A percentile compares a stretch with the other conserved stretches of the same genome.
These are phyloP conservation scores for Aspergillus saccharolyticus DNA, from an alignment of 495 filamentous ascomycete genomes.

Conservation along the genomic window DNA sequence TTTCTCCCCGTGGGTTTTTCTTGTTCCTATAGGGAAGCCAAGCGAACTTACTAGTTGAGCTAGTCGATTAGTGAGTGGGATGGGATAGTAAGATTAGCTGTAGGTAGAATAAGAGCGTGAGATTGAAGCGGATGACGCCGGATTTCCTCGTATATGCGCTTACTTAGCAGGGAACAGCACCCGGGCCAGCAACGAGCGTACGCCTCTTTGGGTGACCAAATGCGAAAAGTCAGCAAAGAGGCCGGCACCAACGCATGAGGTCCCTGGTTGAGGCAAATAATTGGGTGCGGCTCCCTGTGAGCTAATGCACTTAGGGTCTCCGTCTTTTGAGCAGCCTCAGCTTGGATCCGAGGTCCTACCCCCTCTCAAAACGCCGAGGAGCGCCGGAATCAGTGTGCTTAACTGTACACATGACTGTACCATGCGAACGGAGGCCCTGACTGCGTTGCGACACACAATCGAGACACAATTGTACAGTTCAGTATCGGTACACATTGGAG, in stretches of 20 bases:
- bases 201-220: not conserved
- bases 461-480: too few relatives aligned
- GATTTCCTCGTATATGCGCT: conserved; percentile 2
- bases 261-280: conserved; percentile 18
- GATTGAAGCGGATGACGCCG: conserved; percentile 1
- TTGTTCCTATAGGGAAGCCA: not conserved
- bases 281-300: conserved; percentile 22
- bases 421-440: too few relatives aligned
- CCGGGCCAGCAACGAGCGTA: not conserved
- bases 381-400: too few relatives aligned
- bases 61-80: not conserved
- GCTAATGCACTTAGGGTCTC: too few relatives aligned
- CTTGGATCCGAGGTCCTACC: too few relatives aligned
- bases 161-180: not conserved
- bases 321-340: too few relatives aligned
- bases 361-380: too few relatives aligned
- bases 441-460: too few relatives aligned
- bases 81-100: not conserved
- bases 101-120: not conserved
- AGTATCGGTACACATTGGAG: too few relatives aligned
- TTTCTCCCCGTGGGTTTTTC: too few relatives aligned
- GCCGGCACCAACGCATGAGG: conserved; percentile 11
- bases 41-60: not conserved
- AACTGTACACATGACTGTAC: too few relatives aligned
- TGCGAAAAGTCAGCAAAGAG: conserved; percentile 1